A percentile compares a stretch with the other conserved stretches of the same genome.
Evolutionary conservation across 2,329 filamentous ascomycete genomes (phyloP).

Genomic region (Alternaria hordeiaustralica): DNA sequence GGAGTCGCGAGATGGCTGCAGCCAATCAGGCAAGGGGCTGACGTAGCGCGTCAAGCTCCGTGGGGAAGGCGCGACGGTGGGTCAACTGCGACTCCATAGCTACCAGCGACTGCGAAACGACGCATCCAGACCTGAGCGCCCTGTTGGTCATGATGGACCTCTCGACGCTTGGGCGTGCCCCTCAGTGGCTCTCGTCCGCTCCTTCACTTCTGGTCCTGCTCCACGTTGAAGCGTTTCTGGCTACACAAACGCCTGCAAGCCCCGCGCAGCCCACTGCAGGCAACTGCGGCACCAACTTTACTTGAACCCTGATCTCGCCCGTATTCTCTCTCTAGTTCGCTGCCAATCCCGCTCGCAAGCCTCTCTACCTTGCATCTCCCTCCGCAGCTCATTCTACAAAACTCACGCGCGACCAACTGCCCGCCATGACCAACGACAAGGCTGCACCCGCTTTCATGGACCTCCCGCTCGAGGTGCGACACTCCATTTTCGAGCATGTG

Average conservation of each 20-base stretch:
- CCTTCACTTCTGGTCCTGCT: not conserved
- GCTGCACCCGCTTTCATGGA: constrained; percentile 19
- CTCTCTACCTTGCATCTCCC: not conserved
- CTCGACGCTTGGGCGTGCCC: not conserved
- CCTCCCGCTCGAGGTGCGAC: constrained; percentile 43
- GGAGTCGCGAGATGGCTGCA: not conserved
- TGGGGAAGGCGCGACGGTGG: constrained; percentile 4
- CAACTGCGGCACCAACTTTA: constrained; percentile 14
- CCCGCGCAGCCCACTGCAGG: constrained; percentile 21
- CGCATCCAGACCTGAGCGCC: not conserved
- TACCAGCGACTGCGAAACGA: not conserved
- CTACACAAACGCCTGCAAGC: constrained; percentile 9
- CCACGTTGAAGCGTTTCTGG: not conserved
- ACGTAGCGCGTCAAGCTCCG: constrained; percentile 1
- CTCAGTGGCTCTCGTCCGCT: not conserved
- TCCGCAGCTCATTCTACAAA: not conserved
- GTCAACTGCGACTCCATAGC: not conserved
- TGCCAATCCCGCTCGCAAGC: not conserved
- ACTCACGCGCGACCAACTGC: not conserved
- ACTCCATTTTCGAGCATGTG: constrained; percentile 35
- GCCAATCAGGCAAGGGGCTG: constrained; percentile 1
- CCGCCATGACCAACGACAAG: constrained; percentile 11
- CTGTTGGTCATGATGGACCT: not conserved
- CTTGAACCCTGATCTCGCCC: not conserved
- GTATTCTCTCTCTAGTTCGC: not conserved